Evolutionary conservation across 2,329 filamentous ascomycete species (phyloP).

Genomic region (Pseudopithomyces chartarum): DNA sequence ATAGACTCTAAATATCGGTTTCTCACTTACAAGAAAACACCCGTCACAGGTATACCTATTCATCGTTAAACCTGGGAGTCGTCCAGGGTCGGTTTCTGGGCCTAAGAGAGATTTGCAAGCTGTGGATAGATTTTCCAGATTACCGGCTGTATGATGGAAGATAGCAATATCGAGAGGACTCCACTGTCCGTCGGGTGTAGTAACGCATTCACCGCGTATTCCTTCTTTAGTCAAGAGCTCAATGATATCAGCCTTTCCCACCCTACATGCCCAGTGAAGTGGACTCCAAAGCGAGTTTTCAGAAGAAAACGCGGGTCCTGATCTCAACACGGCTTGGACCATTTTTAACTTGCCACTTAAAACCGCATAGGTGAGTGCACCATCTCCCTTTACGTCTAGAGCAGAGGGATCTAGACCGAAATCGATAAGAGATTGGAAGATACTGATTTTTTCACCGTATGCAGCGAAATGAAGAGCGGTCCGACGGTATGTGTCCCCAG

Average conservation of each 20-base stretch:
- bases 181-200: conserved; percentile 12
- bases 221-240: conserved; percentile 7
- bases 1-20: not conserved
- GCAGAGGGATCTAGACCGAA: not conserved
- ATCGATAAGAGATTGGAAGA: conserved; percentile 2
- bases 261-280: conserved; percentile 13
- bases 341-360: conserved; percentile 6
- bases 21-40: conserved; percentile 16
- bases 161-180: conserved; percentile 14
- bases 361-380: conserved; percentile 5
- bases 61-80: not conserved
- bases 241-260: conserved; percentile 4
- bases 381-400: conserved; percentile 3
- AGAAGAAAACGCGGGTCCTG: not conserved
- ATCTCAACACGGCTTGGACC: not conserved
- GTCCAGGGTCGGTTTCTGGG: not conserved
- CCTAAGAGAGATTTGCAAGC: not conserved
- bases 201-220: conserved; percentile 3
- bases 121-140: conserved; percentile 8
- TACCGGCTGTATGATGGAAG: conserved; percentile 15
- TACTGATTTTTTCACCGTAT: conserved; percentile 5
- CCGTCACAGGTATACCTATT: conserved; percentile 6
- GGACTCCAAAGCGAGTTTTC: conserved; percentile 6
- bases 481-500: not conserved
- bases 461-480: conserved; percentile 13